These are phyloP conservation scores for Hymenoscyphus occultus DNA, from an alignment of 2,329 filamentous ascomycete species.

Conservation along the genomic window DNA sequence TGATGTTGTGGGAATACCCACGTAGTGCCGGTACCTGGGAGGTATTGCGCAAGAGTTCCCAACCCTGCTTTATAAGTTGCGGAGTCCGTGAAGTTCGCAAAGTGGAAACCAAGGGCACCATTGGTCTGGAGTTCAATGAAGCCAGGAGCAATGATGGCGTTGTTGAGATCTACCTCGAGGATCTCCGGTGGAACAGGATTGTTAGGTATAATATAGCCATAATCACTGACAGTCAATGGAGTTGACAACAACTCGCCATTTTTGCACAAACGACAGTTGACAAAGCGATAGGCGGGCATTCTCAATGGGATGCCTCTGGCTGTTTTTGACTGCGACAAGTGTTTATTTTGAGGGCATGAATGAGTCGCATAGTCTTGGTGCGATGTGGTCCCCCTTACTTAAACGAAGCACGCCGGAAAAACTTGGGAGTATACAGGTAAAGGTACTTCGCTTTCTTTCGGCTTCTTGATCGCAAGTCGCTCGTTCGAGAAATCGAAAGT, in stretches of 20 bases:
- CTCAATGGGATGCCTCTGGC: neutral
- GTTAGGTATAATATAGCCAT: slow-evolving; percentile 31
- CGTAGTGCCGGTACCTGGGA: slow-evolving; percentile 50
- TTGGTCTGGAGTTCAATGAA: slow-evolving; percentile 56
- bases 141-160: slow-evolving; percentile 50
- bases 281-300: slow-evolving; percentile 24
- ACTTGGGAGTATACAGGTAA: neutral
- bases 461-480: neutral
- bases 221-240: slow-evolving; percentile 25
- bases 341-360: neutral
- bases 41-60: slow-evolving; percentile 45
- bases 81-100: slow-evolving; percentile 46
- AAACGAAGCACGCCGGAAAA: neutral
- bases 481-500: neutral
- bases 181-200: slow-evolving; percentile 23
- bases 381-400: neutral
- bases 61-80: slow-evolving; percentile 42
- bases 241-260: slow-evolving; percentile 21
- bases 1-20: neutral
- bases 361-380: neutral
- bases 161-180: slow-evolving; percentile 42
- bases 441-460: neutral
- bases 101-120: slow-evolving; percentile 47
- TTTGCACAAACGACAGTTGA: slow-evolving; percentile 31
- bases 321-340: neutral